Evolutionary conservation across 2,329 filamentous ascomycete species (phyloP), one percentile per base, ranked within the genome.

Genomic region (Davidsoniella neocaledoniae): DNA sequence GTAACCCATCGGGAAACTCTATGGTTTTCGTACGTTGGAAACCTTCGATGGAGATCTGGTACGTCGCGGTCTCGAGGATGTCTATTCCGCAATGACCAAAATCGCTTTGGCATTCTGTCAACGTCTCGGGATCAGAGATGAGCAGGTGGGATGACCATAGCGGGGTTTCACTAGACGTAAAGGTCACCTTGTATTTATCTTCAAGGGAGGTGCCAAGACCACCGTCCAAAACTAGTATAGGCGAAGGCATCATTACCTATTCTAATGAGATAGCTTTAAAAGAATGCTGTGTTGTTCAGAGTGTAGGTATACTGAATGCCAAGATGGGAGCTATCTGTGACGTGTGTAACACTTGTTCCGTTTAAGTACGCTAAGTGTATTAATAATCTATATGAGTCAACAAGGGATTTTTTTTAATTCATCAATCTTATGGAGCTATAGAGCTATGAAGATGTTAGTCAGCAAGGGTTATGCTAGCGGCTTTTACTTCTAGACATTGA

Each of bases 101-200:
- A 55, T 72, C 71, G 48, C 59, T 58, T 58, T 81, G 78, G 58
- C 74, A 78, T 26, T 63, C 62, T 52, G 68, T 61, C 7, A 81
- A 68, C 1, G 69, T 75, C 6, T 64, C 55, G 2, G 66, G 69
- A 55, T 71, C 66, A 36, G 70, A 65, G 48, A 81, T 58, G n/a
- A 83, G 69, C 5, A 82, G 68, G 57, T 83, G 72, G 0, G 77
- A 78, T 0, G 80, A 81, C 80, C 80, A 83, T 38, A 83, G 69
- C 0, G 79, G 80, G 7, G 69, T 73, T 9, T 62, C 65, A 37
- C 64, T 58, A 14, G 46, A 49, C 25, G 64, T 61, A 60, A 83
- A 83, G 12, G 59, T 64, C 53, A 73, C 58, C 50, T 62, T 61
- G 59, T 79, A 74, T 25, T 70, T 63, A 53, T 77, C 72, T 57